phyloP scores from a whole-genome alignment of 352 stramenopile genomes.

The Phytopythium montanum region DNA sequence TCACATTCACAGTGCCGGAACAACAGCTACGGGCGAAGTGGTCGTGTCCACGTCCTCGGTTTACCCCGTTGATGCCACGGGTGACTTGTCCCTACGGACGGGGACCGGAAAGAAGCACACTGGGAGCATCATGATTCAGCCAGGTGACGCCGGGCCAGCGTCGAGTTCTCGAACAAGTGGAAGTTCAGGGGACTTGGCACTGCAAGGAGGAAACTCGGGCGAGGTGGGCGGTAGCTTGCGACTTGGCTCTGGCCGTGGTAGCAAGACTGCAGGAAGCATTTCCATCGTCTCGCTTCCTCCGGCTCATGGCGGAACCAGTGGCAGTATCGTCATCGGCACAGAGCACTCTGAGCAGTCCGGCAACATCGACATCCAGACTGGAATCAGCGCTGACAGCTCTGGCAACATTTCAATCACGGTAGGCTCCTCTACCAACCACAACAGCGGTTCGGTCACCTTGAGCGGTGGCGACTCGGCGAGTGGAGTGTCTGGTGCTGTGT shows the following conservation, averaged over 20 bases:
- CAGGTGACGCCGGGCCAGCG: background rate
- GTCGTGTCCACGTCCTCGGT: constrained; percentile 18
- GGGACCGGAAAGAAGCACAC: background rate
- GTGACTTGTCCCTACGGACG: background rate
- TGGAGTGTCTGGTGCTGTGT: background rate
- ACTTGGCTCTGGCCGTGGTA: constrained; percentile 1
- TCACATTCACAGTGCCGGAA: constrained; percentile 14
- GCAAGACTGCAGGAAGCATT: background rate
- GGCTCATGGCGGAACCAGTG: background rate
- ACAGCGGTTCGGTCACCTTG: background rate
- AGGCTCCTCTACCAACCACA: background rate
- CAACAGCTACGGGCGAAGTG: constrained; percentile 17
- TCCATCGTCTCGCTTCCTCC: background rate
- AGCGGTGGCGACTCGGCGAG: background rate
- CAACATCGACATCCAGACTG: background rate
- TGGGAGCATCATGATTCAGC: constrained; percentile 1
- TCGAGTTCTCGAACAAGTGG: background rate
- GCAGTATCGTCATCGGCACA: background rate
- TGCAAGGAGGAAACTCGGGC: constrained; percentile 9
- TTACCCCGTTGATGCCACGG: background rate
- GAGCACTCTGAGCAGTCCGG: background rate
- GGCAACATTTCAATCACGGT: background rate
- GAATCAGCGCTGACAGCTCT: background rate
- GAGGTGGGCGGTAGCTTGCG: constrained; percentile 6
- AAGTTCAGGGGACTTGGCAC: background rate